Evolutionary conservation across 257 asterid species (phyloP).

Genomic region (Scutellaria baicalensis): DNA sequence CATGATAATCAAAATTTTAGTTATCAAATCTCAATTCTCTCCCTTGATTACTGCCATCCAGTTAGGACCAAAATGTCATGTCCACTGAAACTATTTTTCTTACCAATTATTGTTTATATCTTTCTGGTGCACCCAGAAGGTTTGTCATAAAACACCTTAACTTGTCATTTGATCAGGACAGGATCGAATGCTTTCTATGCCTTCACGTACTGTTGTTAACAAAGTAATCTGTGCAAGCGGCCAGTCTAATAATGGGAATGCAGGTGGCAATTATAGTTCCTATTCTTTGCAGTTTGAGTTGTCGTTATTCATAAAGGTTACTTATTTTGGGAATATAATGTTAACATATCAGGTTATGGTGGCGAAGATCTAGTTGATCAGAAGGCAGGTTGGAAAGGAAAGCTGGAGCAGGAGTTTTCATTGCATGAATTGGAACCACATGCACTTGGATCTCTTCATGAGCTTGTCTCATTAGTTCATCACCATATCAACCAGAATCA

Average conservation of each 20-base stretch:
- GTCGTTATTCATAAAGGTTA: constrained; percentile 4
- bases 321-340: constrained; percentile 6
- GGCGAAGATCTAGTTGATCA: constrained; percentile 24
- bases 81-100: background rate
- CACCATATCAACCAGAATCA: constrained; percentile 42
- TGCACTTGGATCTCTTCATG: constrained; percentile 54
- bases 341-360: constrained; percentile 28
- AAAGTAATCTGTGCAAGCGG: constrained; percentile 21
- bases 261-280: constrained; percentile 20
- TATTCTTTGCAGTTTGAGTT: background rate
- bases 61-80: background rate
- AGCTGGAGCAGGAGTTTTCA: constrained; percentile 27
- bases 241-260: constrained; percentile 27
- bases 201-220: constrained; percentile 28
- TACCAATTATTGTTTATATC: background rate
- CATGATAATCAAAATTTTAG: background rate
- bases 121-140: constrained; percentile 8
- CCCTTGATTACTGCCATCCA: background rate
- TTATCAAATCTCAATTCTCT: background rate
- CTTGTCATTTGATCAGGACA: constrained; percentile 54
- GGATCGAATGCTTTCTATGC: constrained; percentile 58
- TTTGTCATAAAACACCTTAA: constrained; percentile 18
- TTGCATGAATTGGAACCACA: constrained; percentile 56
- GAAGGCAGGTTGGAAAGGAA: constrained; percentile 26
- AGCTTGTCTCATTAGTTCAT: constrained; percentile 73